phyloP scores from a whole-genome alignment of 2,329 filamentous ascomycete species.

The Verruconis gallopava region DNA sequence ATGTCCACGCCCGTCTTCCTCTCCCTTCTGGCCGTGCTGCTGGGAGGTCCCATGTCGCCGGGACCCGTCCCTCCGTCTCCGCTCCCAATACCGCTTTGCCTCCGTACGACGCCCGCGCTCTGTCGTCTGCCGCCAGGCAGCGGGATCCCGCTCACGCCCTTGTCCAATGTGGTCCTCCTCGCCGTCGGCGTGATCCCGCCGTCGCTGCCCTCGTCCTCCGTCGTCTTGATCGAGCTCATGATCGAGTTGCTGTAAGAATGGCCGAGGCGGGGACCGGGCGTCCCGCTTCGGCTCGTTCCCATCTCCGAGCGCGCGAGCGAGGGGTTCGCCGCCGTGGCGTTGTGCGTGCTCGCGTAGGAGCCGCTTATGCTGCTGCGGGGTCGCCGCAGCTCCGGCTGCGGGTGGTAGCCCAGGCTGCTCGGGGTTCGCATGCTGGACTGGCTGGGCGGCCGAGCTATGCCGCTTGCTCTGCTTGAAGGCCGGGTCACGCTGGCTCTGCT shows the following conservation, averaged over 20 bases:
- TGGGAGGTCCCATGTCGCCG: slow-evolving; percentile 29
- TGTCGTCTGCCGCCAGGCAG: slow-evolving; percentile 31
- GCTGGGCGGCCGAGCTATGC: slow-evolving; percentile 45
- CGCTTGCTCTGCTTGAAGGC: slow-evolving; percentile 2
- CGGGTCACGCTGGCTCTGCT: slow-evolving; percentile 42
- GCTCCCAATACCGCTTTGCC: slow-evolving; percentile 10
- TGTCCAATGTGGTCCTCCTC: slow-evolving; percentile 31
- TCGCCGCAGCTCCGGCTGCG: slow-evolving; percentile 37
- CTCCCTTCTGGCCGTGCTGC: slow-evolving; percentile 32
- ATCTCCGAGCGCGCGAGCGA: neutral
- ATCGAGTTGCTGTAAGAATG: slow-evolving; percentile 18
- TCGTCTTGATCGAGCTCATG: slow-evolving; percentile 17
- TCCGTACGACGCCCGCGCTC: slow-evolving; percentile 21
- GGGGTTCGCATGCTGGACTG: slow-evolving; percentile 55
- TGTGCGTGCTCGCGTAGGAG: slow-evolving; percentile 22
- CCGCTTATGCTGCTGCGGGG: slow-evolving; percentile 60
- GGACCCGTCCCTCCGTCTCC: slow-evolving; percentile 18
- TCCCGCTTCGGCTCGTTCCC: neutral
- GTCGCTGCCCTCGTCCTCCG: slow-evolving; percentile 38
- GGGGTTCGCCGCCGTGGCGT: slow-evolving; percentile 29
- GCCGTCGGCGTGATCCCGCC: slow-evolving; percentile 31
- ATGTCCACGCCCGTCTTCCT: slow-evolving; percentile 41
- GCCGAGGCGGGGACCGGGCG: slow-evolving; percentile 8
- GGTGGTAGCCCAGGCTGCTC: slow-evolving; percentile 36
- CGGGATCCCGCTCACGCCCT: slow-evolving; percentile 34